Evolutionary conservation across 106 monocot species (phyloP).

Genomic region (Narthecium ossifragum): DNA sequence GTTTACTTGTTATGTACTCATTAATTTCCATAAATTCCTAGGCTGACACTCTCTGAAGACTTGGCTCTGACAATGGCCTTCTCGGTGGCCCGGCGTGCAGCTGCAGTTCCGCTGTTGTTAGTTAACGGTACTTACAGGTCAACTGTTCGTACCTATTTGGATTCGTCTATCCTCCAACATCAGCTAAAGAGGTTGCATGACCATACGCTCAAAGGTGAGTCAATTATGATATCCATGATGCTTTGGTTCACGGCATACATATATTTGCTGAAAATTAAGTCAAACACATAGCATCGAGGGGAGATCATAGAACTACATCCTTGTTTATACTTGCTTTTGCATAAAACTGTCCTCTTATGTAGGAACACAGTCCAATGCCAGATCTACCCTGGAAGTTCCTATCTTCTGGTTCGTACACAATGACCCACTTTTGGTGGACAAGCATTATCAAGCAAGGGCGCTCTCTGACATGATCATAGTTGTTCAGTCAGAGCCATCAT

Average conservation of each 20-base stretch:
- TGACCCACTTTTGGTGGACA: constrained; percentile 81
- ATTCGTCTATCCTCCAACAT: constrained; percentile 83
- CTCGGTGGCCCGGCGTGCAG: constrained; percentile 83
- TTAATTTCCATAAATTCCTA: constrained; percentile 14
- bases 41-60: constrained; percentile 81
- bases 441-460: constrained; percentile 88
- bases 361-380: constrained; percentile 62
- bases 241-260: too few species aligned
- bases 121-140: constrained; percentile 93
- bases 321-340: constrained; percentile 1
- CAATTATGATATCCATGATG: too few species aligned
- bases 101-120: constrained; percentile 80
- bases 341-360: constrained; percentile 13
- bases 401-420: constrained; percentile 95
- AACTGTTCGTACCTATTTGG: constrained; percentile 83
- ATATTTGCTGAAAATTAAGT: too few species aligned
- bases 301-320: not conserved
- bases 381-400: constrained; percentile 82
- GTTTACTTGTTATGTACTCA: not conserved
- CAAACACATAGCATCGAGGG: not conserved
- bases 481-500: constrained; percentile 76
- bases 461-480: constrained; percentile 91
- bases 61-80: constrained; percentile 83
- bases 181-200: constrained; percentile 68
- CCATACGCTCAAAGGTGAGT: constrained; percentile 76